A percentile compares a stretch with the other conserved stretches of the same genome.
phyloP scores from a whole-genome alignment of 306 rosid genomes.

The Erythrophleum fordii region DNA sequence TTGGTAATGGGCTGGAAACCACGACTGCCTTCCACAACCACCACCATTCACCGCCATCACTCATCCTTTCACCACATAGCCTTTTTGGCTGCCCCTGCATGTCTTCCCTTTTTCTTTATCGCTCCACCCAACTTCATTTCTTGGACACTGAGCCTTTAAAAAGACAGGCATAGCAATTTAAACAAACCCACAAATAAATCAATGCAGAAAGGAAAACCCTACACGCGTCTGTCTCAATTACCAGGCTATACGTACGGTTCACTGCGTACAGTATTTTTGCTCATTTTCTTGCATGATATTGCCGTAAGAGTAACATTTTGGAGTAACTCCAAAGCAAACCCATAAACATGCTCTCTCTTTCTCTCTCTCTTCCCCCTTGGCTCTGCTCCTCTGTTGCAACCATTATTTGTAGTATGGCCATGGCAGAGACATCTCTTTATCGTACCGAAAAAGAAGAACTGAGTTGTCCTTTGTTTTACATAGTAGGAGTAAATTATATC shows the following conservation, averaged over 20 bases:
- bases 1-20: constrained; percentile 47
- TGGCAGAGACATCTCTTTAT: constrained; percentile 50
- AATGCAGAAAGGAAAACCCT: constrained; percentile 7
- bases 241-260: constrained; percentile 36
- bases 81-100: not conserved
- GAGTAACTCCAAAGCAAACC: not conserved
- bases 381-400: constrained; percentile 26
- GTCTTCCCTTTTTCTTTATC: constrained; percentile 31
- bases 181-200: not conserved
- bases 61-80: too few relatives aligned
- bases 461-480: constrained; percentile 44
- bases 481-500: constrained; percentile 40
- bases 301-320: constrained; percentile 19
- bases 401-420: constrained; percentile 41
- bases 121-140: constrained; percentile 39
- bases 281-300: constrained; percentile 12
- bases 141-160: constrained; percentile 45
- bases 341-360: constrained; percentile 4
- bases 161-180: not conserved
- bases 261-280: not conserved
- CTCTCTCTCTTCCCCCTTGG: not conserved
- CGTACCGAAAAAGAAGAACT: constrained; percentile 55
- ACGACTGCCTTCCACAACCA: constrained; percentile 11
- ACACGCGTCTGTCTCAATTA: constrained; percentile 21
- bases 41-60: not conserved